phyloP scores from a whole-genome alignment of 2,329 filamentous ascomycete genomes.

The Cercospora citrullina region DNA sequence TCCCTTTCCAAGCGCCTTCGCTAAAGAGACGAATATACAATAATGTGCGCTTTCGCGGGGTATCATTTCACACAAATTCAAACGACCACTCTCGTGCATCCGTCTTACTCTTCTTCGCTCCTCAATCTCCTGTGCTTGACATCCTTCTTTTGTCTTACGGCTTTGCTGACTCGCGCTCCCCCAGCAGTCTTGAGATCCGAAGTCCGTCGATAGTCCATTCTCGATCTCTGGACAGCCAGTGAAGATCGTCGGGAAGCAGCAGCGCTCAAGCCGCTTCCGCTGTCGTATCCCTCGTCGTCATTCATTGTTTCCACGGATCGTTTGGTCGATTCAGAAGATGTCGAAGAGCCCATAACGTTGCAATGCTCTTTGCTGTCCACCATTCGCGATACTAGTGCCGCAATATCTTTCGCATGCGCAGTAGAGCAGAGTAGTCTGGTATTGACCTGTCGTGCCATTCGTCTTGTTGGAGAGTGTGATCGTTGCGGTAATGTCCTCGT shows the following conservation, averaged over 20 bases:
- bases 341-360: slow-evolving; percentile 24
- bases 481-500: slow-evolving; percentile 23
- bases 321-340: not conserved
- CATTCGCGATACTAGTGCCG: slow-evolving; percentile 46
- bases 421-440: slow-evolving; percentile 44
- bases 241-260: slow-evolving; percentile 28
- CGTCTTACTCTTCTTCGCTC: slow-evolving; percentile 24
- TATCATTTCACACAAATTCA: not conserved
- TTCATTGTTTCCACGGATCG: not conserved
- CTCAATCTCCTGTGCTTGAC: slow-evolving; percentile 22
- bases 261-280: slow-evolving; percentile 17
- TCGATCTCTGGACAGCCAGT: slow-evolving; percentile 20
- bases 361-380: slow-evolving; percentile 46
- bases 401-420: slow-evolving; percentile 45
- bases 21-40: slow-evolving; percentile 12
- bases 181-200: slow-evolving; percentile 29
- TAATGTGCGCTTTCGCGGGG: not conserved
- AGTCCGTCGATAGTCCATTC: slow-evolving; percentile 27
- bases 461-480: slow-evolving; percentile 40
- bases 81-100: slow-evolving; percentile 6
- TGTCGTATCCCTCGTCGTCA: slow-evolving; percentile 36
- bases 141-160: slow-evolving; percentile 28
- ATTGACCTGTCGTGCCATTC: slow-evolving; percentile 45
- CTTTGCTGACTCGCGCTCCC: slow-evolving; percentile 32
- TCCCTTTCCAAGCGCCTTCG: slow-evolving; percentile 20